Base-by-base conservation (phyloP, 2,329 filamentous ascomycete species). In the Exserohilum rostratum region DNA sequence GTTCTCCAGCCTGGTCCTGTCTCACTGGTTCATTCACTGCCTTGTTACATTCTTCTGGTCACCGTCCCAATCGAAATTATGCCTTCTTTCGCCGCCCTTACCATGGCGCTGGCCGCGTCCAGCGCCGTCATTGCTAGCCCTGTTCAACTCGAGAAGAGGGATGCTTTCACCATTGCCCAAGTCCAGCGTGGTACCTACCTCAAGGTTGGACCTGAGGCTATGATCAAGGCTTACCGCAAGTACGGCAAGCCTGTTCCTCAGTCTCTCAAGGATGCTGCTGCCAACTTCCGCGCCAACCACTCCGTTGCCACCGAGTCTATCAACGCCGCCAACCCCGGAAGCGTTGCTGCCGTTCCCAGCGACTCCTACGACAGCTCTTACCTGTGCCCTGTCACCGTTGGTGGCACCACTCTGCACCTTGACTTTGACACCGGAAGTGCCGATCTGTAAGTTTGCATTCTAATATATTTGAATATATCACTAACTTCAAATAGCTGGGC, bases 351-450 rank as follows among this genome's bases (percentile, higher is more conserved):
- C 43, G 72, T 68, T 33, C 78, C 78, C 11, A 67, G 70, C 52
- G 78, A 80, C 50, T 58, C 71, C 31, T 69, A 70, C 55, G 72
- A 75, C 37, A 65, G 64, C 6, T 59, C 65, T 12, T 73, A 71
- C 53, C 55, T 72, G 49, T 63, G 60, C 60, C 84, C 87, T 0
- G 84, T 91, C 42, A 80, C 78, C 2, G 78, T 91, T 58, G 90
- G 89, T 39, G 76, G 82, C 68, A 85, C 87, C 63, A 83, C 77
- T 3, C 70, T 90, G 58, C 82, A 85, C 55, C 71, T 92, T 56
- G 87, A 90, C 69, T 83, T 92, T 56, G 90, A 92, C 62, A 92
- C 89, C 12, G 87, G 80, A 58, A 88, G 80, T 59, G 80, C 86
- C 37, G 87, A 89, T 75, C 82, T 90, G 39, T 43, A 43, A 30